These are phyloP conservation scores for Sclerotinia subarctica DNA, from an alignment of 2,329 filamentous ascomycete genomes.

Conservation along the genomic window DNA sequence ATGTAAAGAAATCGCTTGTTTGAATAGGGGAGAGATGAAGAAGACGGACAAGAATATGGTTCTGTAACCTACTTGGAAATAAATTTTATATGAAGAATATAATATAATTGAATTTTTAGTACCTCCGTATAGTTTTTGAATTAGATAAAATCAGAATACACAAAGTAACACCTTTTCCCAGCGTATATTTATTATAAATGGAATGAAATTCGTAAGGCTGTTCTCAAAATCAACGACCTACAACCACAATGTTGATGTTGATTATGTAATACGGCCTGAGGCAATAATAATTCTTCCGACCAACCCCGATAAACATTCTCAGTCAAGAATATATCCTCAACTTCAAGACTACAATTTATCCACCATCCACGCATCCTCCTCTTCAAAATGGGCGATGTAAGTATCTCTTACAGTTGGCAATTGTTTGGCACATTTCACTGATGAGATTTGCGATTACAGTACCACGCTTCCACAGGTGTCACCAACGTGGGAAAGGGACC, in stretches of 20 bases:
- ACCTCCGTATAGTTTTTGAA: too few relatives aligned
- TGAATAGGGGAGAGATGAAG: background rate
- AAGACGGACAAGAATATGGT: background rate
- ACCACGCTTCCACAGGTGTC: conserved; percentile 28
- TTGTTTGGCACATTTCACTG: background rate
- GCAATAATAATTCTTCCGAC: conserved; percentile 10
- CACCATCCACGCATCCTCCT: background rate
- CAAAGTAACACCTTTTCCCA: background rate
- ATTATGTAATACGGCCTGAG: conserved; percentile 9
- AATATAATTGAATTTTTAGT: background rate
- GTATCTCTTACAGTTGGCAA: background rate
- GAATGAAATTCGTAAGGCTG: background rate
- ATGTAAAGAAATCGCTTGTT: background rate
- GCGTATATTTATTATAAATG: too few relatives aligned
- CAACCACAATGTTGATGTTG: background rate
- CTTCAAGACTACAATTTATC: conserved; percentile 16
- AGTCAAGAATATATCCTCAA: conserved; percentile 11
- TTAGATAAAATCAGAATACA: too few relatives aligned
- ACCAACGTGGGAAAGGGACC: conserved; percentile 20
- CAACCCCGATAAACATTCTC: conserved; percentile 21
- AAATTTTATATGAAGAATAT: background rate
- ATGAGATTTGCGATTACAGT: conserved; percentile 22
- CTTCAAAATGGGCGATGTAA: conserved; percentile 20
- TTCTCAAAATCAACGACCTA: background rate
- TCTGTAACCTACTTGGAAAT: background rate